Evolutionary conservation across 306 rosid genomes (phyloP).

Genomic region (Dryas alaskensis): DNA sequence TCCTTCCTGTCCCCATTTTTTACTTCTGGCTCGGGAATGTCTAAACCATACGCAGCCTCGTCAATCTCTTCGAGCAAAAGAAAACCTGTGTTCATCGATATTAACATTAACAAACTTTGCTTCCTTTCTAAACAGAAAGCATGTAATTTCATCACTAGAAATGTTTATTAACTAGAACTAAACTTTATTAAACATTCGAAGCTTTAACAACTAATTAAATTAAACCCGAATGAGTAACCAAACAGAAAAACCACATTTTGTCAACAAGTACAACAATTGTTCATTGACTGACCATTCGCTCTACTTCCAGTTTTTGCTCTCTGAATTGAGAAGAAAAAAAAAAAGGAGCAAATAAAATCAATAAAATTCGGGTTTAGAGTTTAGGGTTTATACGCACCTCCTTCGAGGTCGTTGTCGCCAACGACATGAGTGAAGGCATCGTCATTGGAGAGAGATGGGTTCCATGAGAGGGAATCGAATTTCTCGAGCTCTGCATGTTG

Average conservation of each 20-base stretch:
- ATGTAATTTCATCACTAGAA: too few relatives aligned
- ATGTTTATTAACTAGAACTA: background rate
- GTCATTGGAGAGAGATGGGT: slow-evolving; percentile 46
- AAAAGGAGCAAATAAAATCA: background rate
- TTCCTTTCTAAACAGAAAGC: too few relatives aligned
- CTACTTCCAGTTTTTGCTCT: too few relatives aligned
- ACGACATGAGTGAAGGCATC: slow-evolving; percentile 43
- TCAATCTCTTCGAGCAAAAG: slow-evolving; percentile 89
- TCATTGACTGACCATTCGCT: too few relatives aligned
- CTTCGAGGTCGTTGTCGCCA: slow-evolving; percentile 80
- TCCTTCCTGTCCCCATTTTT: slow-evolving; percentile 26
- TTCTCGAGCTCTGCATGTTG: slow-evolving; percentile 53
- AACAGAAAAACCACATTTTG: too few relatives aligned
- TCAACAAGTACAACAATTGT: too few relatives aligned
- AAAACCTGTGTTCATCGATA: slow-evolving; percentile 50
- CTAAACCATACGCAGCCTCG: slow-evolving; percentile 63
- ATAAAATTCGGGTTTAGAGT: too few relatives aligned
- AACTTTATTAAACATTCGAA: background rate
- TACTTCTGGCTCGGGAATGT: slow-evolving; percentile 49
- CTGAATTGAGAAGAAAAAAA: background rate
- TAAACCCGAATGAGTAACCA: too few relatives aligned
- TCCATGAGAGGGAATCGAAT: slow-evolving; percentile 67
- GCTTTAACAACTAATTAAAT: background rate
- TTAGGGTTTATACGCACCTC: slow-evolving; percentile 44
- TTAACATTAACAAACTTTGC: background rate